Evolutionary conservation across 305 asterid genomes (phyloP).

Genomic region (Solanum hybrid): DNA sequence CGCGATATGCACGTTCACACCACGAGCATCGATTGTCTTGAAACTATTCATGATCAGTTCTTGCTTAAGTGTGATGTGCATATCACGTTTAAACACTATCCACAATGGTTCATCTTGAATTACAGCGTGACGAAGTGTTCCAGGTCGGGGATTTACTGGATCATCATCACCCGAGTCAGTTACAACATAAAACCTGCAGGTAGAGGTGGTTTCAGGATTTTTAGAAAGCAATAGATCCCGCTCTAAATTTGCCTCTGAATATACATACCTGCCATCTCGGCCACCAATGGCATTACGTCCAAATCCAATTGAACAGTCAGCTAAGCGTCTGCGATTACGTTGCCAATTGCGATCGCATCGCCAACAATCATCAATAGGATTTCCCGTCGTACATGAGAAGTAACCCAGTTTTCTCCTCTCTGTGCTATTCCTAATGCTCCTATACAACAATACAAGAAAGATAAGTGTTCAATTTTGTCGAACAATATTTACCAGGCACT

Average conservation of each 20-base stretch:
- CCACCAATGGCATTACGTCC: slow-evolving; percentile 73
- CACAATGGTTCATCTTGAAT: slow-evolving; percentile 63
- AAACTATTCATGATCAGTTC: slow-evolving; percentile 78
- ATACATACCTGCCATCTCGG: slow-evolving; percentile 34
- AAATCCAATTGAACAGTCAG: slow-evolving; percentile 61
- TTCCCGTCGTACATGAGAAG: slow-evolving; percentile 60
- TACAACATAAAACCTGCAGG: slow-evolving; percentile 31
- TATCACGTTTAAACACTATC: slow-evolving; percentile 61
- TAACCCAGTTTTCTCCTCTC: slow-evolving; percentile 44
- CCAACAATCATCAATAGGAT: slow-evolving; percentile 81
- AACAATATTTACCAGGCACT: not conserved
- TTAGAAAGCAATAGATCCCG: not conserved
- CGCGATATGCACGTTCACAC: slow-evolving; percentile 59
- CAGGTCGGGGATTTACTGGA: slow-evolving; percentile 54
- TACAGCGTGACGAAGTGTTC: slow-evolving; percentile 68
- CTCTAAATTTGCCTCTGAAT: not conserved
- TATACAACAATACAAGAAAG: slow-evolving; percentile 4
- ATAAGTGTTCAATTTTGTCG: not conserved
- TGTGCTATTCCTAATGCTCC: slow-evolving; percentile 43
- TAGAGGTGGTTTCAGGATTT: not conserved
- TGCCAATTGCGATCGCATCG: slow-evolving; percentile 61
- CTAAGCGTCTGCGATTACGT: slow-evolving; percentile 48
- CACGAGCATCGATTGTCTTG: slow-evolving; percentile 75
- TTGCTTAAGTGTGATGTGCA: slow-evolving; percentile 59
- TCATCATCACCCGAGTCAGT: slow-evolving; percentile 48